Evolutionary conservation across 176 grass and related monocot species (phyloP), one percentile per base, ranked within the genome.

Genomic region (Calamus simplicifolius): DNA sequence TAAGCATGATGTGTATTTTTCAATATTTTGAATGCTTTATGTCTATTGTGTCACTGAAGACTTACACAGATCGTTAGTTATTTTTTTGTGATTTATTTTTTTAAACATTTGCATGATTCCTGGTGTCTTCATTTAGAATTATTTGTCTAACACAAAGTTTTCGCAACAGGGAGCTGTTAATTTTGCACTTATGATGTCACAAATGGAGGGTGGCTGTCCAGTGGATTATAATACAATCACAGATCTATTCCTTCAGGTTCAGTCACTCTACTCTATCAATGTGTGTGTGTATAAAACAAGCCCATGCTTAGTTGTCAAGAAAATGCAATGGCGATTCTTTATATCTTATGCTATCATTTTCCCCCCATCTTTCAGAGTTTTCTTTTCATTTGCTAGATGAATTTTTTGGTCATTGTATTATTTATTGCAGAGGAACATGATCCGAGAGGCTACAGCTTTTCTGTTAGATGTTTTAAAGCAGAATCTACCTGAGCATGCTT

Each of bases 191-290:
- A 66, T 43, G 63, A 66, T 66, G 63, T 66, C 63, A 29, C 63
- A 66, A 52, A 66, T 66, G 63, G 63, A 66, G 25, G 63, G 63
- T 6, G 63, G 63, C 16, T 66, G 63, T 18, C 63, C 63, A 30
- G 49, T 66, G 5, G 63, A 66, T 29, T 66, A 66, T 16, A 66
- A 66, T 63, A 95, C 85, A n/a, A 89, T 95, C 30, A 95, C 90
- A 38, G 90, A 95, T 69, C 86, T 95, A 21, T 95, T 95, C 80
- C 90, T 95, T 71, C 90, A 95, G 85, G 90, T 95, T 67, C 51
- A 12, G 13, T 58, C 27, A 28, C 51, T 63, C 51, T 51, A 38
- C 57, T 38, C 38, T 30, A 29, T 74, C 23, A 27, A 66, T 81
- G 1, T 43, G 35, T 43, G 12, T 43, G 35, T 43, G 7, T 43